Base-by-base conservation (phyloP, 768 basidiomycete genomes). In the Termitomyces titanicus region DNA sequence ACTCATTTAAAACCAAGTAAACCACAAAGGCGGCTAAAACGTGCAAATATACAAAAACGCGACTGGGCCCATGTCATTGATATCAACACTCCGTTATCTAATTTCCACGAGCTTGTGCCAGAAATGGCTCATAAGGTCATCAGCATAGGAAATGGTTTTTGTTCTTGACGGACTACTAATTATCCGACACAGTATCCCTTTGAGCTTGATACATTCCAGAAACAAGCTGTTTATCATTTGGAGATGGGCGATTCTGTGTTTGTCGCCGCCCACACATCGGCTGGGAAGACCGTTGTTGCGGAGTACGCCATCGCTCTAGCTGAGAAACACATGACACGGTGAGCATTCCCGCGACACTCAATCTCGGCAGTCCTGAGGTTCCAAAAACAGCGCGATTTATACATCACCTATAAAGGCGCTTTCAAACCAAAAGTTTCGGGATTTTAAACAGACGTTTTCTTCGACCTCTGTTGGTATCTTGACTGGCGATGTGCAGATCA, bases 201-300 rank as follows among this genome's bases (percentile, higher is more conserved):
- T 71, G 93, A 97, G 66, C 80, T 99, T 29, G 97, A 99, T 70
- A 95, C 88, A 0, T 99, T 98, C 75, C 97, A 99, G 70, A 98
- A 98, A 69, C 94, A 98, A 68, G 97, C 97, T 1, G 92, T 98
- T 7, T 97, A 97, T 70, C 94, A 97, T 70, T 79, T 99, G 17
- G 97, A 99, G 70, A 85, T 91, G 78, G 97, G 95, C 9, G 92
- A 99, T 61, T 96, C 94, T 12, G 96, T 99, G 17, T 99, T 99
- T 68, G 95, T 99, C n/a, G 97, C 97, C 13, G 97, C 97, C 5
- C 97, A 99, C 72, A 99, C 97, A 3, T 95, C 92, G n/a, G 97
- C 97, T 15, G 97, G 97, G 33, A 99, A 99, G 72, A 99, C 97
- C 1, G 97, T 98, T 17, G 97, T 99, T 8, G 97, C 97, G 0